Evolutionary conservation across 2,329 filamentous ascomycete genomes (phyloP).

Genomic region (Neofusicoccum ribis): DNA sequence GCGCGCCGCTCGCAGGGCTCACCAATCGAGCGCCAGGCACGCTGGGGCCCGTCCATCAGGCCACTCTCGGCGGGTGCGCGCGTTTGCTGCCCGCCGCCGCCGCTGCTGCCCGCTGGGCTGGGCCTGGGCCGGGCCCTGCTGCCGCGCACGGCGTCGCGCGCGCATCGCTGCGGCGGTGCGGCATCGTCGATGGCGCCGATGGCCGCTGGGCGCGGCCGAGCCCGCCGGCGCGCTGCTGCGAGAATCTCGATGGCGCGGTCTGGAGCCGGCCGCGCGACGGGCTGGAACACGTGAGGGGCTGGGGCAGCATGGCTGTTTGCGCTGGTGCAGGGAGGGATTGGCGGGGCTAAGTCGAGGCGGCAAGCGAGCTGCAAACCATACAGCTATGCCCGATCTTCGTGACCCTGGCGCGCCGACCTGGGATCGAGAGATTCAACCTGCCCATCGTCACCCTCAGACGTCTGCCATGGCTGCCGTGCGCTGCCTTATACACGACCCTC

Average conservation of each 20-base stretch:
- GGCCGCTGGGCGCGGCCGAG: background rate
- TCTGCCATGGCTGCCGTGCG: background rate
- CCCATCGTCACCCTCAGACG: conserved; percentile 13
- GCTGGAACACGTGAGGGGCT: background rate
- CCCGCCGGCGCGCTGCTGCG: background rate
- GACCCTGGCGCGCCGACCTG: background rate
- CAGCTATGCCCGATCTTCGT: conserved; percentile 10
- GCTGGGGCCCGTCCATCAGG: background rate
- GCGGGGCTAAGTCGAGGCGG: background rate
- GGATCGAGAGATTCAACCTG: conserved; percentile 17
- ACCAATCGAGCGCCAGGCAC: conserved; percentile 7
- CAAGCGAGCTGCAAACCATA: conserved; percentile 19
- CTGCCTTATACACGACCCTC: conserved; percentile 16
- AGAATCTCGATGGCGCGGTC: conserved; percentile 6
- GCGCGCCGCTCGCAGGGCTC: conserved; percentile 1
- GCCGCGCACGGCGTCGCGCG: background rate
- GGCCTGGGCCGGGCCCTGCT: too few species aligned
- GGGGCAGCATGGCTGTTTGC: background rate
- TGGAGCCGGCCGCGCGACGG: background rate
- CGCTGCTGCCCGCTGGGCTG: background rate
- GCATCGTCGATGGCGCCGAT: background rate
- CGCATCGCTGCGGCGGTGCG: background rate
- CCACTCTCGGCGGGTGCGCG: background rate
- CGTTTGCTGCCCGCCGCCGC: background rate
- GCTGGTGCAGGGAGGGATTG: background rate